phyloP scores from a whole-genome alignment of 345 rosid species.

The Atalantia buxifolia region DNA sequence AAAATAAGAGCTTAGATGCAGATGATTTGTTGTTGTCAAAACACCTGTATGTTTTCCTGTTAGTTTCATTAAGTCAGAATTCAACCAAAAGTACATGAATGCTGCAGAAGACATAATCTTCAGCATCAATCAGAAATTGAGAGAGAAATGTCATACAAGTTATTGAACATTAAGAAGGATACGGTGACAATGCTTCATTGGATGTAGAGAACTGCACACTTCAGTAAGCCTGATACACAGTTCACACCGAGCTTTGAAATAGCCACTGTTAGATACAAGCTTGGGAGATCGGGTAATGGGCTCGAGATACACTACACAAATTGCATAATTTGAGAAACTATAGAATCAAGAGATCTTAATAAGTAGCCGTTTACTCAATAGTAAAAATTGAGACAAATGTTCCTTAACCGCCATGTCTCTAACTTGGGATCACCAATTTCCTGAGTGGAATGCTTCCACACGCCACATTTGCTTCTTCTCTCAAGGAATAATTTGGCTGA shows the following conservation, averaged over 20 bases:
- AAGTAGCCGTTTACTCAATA: not conserved
- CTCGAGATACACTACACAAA: not conserved
- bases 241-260: too few relatives aligned
- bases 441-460: not conserved
- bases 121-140: not conserved
- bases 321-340: not conserved
- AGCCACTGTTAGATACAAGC: not conserved
- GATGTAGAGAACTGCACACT: too few relatives aligned
- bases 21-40: not conserved
- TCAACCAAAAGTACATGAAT: not conserved
- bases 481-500: not conserved
- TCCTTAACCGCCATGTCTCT: not conserved
- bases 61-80: not conserved
- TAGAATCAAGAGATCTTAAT: not conserved
- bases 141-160: not conserved
- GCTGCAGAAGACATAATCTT: not conserved
- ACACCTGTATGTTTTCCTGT: not conserved
- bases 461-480: not conserved
- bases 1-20: not conserved
- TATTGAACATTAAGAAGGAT: not conserved
- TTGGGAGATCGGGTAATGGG: not conserved
- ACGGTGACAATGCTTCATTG: not conserved
- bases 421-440: not conserved
- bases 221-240: too few relatives aligned
- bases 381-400: not conserved